Conservation (phyloP, 805 yeast species). For the Metschnikowia continentalis region DNA sequence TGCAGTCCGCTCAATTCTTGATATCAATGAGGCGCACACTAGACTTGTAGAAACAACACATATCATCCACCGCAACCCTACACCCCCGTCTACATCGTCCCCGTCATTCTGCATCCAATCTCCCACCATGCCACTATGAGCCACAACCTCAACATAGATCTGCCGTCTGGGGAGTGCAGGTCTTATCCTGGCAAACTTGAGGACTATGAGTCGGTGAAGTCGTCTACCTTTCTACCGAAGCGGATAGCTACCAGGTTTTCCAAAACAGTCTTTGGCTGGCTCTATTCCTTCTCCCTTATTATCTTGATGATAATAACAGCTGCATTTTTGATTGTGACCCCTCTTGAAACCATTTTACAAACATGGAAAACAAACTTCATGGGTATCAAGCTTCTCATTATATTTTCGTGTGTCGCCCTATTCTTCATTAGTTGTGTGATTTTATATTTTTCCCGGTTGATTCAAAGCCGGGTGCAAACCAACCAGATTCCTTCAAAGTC, state of each 20-base stretch:
- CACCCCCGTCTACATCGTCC: neutral
- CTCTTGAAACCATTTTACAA: constrained; percentile 71
- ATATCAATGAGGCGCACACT: neutral
- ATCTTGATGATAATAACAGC: constrained; percentile 35
- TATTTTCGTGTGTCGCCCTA: constrained; percentile 64
- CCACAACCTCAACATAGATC: neutral
- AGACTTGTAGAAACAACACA: neutral
- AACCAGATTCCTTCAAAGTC: constrained; percentile 67
- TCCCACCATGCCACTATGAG: constrained; percentile 3
- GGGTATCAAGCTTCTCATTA: constrained; percentile 77
- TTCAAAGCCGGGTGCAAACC: constrained; percentile 52
- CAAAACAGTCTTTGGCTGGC: constrained; percentile 32
- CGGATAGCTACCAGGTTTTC: constrained; percentile 17
- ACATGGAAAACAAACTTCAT: constrained; percentile 51
- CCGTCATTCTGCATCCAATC: neutral
- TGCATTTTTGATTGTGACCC: constrained; percentile 66
- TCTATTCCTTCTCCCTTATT: constrained; percentile 42
- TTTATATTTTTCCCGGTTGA: constrained; percentile 56
- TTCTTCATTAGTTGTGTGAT: constrained; percentile 49
- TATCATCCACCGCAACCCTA: neutral
- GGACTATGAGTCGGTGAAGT: neutral
- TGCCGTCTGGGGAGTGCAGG: neutral
- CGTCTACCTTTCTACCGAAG: constrained; percentile 10
- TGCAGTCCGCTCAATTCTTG: neutral
- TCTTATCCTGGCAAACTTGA: neutral